Evolutionary conservation across 345 rosid genomes (phyloP), one percentile per base, ranked within the genome.

Genomic region (Cochlearia excelsa): DNA sequence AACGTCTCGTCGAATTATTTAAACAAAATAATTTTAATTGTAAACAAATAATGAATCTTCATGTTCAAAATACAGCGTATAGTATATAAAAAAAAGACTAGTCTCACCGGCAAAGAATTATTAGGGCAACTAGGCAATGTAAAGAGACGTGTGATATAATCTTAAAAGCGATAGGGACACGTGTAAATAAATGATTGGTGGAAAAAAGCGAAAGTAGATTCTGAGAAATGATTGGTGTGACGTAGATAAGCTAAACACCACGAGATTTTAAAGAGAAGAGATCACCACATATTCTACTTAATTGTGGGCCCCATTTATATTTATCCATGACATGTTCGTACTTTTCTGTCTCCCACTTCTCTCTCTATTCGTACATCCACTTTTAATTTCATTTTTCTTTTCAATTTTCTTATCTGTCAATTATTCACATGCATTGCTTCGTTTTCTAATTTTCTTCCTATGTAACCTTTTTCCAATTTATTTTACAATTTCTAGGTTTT

Each of bases 401-500:
- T 46, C n/a, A 9, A 2, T 23, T 46, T 69, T 62, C 57, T 48
- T 55, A 62, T 56, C 74, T 69, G 74, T 69, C 68, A 63, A 62
- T 69, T 27, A 43, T 56, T 69, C 74, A 70, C 64, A 70, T 70
- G 74, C 53, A 34, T 5, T 57, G 54, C 39, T 61, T 40, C 9
- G 54, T 45, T 10, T 11, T 9, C 31, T 59, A 42, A 61, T 69
- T 54, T 55, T 63, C 56, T 47, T 61, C 48, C 46, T 68, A 16
- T 60, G 35, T 39, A 47, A 54, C 23, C 23, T 16, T 16, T 16
- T 16, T 16, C 23, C 23, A 16, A 16, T 16, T 16, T 16, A 16
- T 16, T 55, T 62, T 47, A 54, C 57, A 69, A 69, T 55, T 62
- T 55, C 23, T 69, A 54, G 68, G 68, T 68, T 69, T 62, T 68